These are phyloP conservation scores for Cyathus striatus DNA, from an alignment of 768 basidiomycete species.

Conservation along the genomic window DNA sequence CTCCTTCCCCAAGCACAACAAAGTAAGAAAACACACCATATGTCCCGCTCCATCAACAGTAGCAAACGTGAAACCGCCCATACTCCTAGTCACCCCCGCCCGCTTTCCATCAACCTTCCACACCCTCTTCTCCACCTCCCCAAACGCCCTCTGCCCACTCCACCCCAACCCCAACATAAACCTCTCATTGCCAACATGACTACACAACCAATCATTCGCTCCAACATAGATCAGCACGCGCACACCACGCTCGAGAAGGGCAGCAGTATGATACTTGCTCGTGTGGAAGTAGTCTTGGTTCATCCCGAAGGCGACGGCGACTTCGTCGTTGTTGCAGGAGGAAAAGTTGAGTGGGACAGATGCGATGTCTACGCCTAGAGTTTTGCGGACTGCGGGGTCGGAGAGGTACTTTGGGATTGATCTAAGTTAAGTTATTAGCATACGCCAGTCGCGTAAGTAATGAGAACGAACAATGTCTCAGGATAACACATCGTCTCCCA, in stretches of 20 bases:
- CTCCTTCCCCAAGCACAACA: not conserved
- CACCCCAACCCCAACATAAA: conserved; percentile 72
- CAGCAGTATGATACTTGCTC: conserved; percentile 53
- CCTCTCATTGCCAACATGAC: conserved; percentile 67
- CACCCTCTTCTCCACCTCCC: conserved; percentile 35
- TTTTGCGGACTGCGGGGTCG: conserved; percentile 42
- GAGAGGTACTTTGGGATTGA: conserved; percentile 59
- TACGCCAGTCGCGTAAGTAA: not conserved
- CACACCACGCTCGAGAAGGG: conserved; percentile 70
- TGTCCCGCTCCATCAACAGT: conserved; percentile 68
- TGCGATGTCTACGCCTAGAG: conserved; percentile 59
- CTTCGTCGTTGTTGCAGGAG: conserved; percentile 26
- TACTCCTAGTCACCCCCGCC: conserved; percentile 30
- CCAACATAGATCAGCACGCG: conserved; percentile 69
- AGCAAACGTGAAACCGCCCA: conserved; percentile 58
- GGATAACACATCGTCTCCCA: conserved; percentile 55
- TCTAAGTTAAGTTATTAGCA: conserved; percentile 22
- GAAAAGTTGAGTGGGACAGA: conserved; percentile 27
- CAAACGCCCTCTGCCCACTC: conserved; percentile 51
- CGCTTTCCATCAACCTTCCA: conserved; percentile 54
- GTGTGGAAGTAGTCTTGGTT: conserved; percentile 39
- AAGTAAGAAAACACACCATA: conserved; percentile 37
- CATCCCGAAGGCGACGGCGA: conserved; percentile 42
- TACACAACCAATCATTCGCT: conserved; percentile 71
- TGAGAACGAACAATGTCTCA: conserved; percentile 27